These are phyloP conservation scores for Globisporangium iwayamae DNA, from an alignment of 352 stramenopile species.

Conservation along the genomic window DNA sequence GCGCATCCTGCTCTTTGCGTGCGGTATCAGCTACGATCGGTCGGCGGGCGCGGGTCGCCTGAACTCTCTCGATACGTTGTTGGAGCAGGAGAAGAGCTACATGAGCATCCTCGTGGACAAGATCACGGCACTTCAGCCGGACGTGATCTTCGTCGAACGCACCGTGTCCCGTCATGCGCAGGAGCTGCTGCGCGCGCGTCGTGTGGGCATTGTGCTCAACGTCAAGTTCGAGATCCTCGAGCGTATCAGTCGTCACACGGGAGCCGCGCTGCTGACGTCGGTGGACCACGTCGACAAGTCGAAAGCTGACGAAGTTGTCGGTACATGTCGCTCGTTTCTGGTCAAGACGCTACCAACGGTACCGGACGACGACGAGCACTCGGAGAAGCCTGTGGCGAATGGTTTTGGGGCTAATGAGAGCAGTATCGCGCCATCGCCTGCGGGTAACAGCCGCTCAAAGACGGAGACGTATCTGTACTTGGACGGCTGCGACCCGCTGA, in stretches of 20 bases:
- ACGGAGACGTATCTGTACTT: constrained; percentile 93
- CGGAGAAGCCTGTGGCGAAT: neutral
- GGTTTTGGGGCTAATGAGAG: constrained; percentile 8
- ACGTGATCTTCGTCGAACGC: constrained; percentile 94
- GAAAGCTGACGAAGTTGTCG: constrained; percentile 46
- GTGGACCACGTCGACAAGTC: constrained; percentile 90
- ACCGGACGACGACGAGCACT: constrained; percentile 36
- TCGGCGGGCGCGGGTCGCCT: constrained; percentile 81
- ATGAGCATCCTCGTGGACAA: constrained; percentile 97
- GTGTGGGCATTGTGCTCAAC: constrained; percentile 93
- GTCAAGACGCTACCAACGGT: constrained; percentile 57
- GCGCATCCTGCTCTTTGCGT: constrained; percentile 95
- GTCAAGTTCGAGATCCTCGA: constrained; percentile 91
- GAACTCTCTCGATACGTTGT: constrained; percentile 92
- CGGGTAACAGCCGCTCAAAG: constrained; percentile 19
- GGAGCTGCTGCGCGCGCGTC: constrained; percentile 88
- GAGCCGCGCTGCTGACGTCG: constrained; percentile 88
- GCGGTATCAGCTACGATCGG: constrained; percentile 96
- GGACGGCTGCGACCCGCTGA: constrained; percentile 92
- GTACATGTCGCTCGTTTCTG: constrained; percentile 62
- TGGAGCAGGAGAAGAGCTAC: constrained; percentile 97
- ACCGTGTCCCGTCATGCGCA: constrained; percentile 90
- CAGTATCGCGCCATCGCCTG: constrained; percentile 16
- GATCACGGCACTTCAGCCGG: constrained; percentile 92
- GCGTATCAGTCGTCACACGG: constrained; percentile 92